Base-by-base conservation (phyloP, 768 basidiomycete genomes). In the Boletus pseudo-olivaceus region DNA sequence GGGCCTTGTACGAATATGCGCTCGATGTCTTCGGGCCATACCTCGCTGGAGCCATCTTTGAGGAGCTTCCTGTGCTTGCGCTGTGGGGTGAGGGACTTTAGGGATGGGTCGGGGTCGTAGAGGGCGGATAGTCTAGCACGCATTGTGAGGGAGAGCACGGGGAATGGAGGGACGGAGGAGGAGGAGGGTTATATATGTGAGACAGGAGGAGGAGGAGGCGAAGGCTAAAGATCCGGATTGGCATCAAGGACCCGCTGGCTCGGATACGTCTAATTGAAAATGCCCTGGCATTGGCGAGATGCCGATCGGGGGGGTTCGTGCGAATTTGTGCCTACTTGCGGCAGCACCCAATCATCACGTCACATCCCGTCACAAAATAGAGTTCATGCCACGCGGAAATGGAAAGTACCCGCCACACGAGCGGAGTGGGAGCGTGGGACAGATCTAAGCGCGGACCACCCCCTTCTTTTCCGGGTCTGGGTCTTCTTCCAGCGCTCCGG, bases 11-110 rank as follows among this genome's bases (percentile, higher is more conserved):
- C 87, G 70, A 92, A 92, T 62, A 87, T 70, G 66, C 81, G 78
- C 69, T 92, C 90, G 63, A 91, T 79, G 51, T 75, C 71, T 68
- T 90, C 87, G 47, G 90, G 89, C 90, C 90, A 92, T 48, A 92
- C 90, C 61, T 90, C 89, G 64, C 72, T 74, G 37, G 79, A 77
- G 64, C 89, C 89, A 60, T 91, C 88, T 68, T 90, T 91, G 72
- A 92, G 77, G 57, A 91, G 85, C 70, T 91, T 92, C 63, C 87
- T 78, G 72, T 91, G 89, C 60, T 90, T 90, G 53, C 89, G 79
- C 67, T 87, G 85, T 19, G 89, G 88, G 1, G 87, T 91, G 56
- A 69, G 69, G 38, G 63, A 66, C 45, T 63, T 70, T 9, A 17
- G 4, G 5, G 58, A 34, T 0, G 44, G 1, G 20, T 70, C 68